These are phyloP conservation scores for Myxozyma lipomycoides DNA, from an alignment of 805 yeast genomes.

Conservation along the genomic window DNA sequence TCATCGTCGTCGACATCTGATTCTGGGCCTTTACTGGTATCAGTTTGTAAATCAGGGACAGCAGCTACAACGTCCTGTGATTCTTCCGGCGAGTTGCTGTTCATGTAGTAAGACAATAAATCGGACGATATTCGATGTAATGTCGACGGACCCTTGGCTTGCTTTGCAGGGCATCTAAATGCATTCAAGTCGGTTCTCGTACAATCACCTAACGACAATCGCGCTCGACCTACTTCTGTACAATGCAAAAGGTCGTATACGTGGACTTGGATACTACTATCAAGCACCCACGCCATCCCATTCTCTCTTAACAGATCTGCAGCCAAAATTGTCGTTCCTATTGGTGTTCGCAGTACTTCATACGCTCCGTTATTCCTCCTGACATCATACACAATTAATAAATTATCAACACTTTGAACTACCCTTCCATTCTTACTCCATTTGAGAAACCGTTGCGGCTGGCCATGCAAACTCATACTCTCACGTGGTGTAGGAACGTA, in stretches of 20 bases:
- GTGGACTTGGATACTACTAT: slow-evolving; percentile 14
- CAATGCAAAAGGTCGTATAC: slow-evolving; percentile 20
- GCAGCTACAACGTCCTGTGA: not conserved
- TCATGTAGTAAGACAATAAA: slow-evolving; percentile 17
- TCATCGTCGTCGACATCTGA: not conserved
- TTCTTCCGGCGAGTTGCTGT: slow-evolving; percentile 3
- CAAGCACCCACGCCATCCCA: slow-evolving; percentile 27
- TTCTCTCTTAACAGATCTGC: slow-evolving; percentile 22
- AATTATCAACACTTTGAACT: slow-evolving; percentile 9
- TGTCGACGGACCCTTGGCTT: not conserved
- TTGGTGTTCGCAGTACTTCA: slow-evolving; percentile 9
- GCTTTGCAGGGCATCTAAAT: not conserved
- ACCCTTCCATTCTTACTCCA: slow-evolving; percentile 29
- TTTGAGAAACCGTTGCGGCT: slow-evolving; percentile 4
- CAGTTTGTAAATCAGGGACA: not conserved
- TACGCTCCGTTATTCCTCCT: slow-evolving; percentile 24
- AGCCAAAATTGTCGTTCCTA: slow-evolving; percentile 9
- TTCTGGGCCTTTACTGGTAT: not conserved
- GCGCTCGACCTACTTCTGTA: slow-evolving; percentile 8
- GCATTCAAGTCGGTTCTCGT: not conserved
- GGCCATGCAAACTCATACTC: not conserved
- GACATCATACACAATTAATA: slow-evolving; percentile 21
- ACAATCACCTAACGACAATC: not conserved
- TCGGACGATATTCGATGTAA: slow-evolving; percentile 7
- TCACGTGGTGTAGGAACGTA: not conserved